Conservation (phyloP, 202 grass and related monocot genomes). For the Dendrocalamus latiflorus region DNA sequence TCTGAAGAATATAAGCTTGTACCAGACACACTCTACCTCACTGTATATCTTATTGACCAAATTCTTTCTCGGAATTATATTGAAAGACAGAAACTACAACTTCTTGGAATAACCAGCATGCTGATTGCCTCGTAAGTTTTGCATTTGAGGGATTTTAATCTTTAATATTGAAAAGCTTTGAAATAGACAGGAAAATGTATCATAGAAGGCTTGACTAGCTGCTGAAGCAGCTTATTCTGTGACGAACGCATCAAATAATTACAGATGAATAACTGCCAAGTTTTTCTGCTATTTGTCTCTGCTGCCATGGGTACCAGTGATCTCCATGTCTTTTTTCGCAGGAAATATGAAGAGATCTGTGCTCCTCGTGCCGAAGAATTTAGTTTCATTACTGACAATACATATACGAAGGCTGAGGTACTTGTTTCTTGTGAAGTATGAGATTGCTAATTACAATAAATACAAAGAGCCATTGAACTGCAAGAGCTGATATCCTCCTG, state of each 20-base stretch:
- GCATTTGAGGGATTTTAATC: conserved; percentile 21
- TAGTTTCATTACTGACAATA: conserved; percentile 76
- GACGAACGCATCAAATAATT: neutral
- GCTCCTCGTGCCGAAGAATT: conserved; percentile 75
- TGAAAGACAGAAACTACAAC: conserved; percentile 65
- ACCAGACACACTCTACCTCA: conserved; percentile 88
- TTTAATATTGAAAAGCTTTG: neutral
- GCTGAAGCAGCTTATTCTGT: neutral
- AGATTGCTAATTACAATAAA: conserved; percentile 1
- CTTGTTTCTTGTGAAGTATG: conserved; percentile 8
- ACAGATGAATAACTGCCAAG: neutral
- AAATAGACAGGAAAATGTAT: conserved; percentile 18
- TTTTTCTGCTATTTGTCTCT: neutral
- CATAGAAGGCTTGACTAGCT: neutral
- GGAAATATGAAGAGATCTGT: conserved; percentile 92
- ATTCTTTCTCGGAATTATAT: conserved; percentile 77
- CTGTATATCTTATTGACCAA: conserved; percentile 70
- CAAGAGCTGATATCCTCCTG: conserved; percentile 8
- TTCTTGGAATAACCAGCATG: conserved; percentile 97
- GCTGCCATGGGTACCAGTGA: neutral
- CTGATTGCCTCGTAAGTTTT: conserved; percentile 92
- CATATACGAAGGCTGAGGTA: conserved; percentile 76
- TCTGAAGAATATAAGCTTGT: conserved; percentile 90
- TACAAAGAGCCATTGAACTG: conserved; percentile 20
- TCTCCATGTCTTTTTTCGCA: conserved; percentile 20